Conservation (phyloP, 331 rosid genomes). For the Arachis monticola region DNA sequence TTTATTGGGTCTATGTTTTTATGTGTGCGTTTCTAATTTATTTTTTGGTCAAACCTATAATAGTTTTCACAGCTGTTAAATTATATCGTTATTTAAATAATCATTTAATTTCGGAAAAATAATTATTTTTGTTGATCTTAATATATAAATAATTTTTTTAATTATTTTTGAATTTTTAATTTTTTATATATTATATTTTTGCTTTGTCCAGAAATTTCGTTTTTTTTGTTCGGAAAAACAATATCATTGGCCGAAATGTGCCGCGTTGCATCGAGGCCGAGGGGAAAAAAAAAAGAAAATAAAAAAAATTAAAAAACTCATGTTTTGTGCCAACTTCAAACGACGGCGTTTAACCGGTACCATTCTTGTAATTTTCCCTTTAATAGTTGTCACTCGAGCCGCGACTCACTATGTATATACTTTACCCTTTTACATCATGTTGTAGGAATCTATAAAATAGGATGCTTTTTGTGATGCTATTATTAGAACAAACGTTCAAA, state of each 20-base stretch:
- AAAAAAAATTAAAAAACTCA: conserved; percentile 9
- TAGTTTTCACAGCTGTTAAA: too few relatives aligned
- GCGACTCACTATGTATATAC: background rate
- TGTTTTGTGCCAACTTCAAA: background rate
- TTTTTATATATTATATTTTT: background rate
- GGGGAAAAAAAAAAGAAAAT: too few relatives aligned
- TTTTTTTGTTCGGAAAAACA: conserved; percentile 39
- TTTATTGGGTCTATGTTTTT: too few relatives aligned
- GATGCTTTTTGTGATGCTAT: conserved; percentile 13
- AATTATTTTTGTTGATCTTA: too few relatives aligned
- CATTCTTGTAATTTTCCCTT: background rate
- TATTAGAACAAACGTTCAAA: background rate
- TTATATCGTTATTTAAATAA: too few relatives aligned
- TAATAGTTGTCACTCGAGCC: conserved; percentile 35
- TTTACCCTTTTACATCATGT: background rate
- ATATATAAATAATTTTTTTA: too few relatives aligned
- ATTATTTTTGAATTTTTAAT: too few relatives aligned
- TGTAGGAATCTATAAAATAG: background rate
- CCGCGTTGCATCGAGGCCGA: conserved; percentile 35
- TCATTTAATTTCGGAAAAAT: too few relatives aligned
- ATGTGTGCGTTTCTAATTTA: background rate
- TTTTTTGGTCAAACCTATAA: background rate
- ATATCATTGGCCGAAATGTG: conserved; percentile 41
- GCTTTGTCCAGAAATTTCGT: conserved; percentile 26
- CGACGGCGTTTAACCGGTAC: conserved; percentile 40